A percentile compares a stretch with the other conserved stretches of the same genome.
Conservation (phyloP, 208 protist genomes). For the Leishmania braziliensis region DNA sequence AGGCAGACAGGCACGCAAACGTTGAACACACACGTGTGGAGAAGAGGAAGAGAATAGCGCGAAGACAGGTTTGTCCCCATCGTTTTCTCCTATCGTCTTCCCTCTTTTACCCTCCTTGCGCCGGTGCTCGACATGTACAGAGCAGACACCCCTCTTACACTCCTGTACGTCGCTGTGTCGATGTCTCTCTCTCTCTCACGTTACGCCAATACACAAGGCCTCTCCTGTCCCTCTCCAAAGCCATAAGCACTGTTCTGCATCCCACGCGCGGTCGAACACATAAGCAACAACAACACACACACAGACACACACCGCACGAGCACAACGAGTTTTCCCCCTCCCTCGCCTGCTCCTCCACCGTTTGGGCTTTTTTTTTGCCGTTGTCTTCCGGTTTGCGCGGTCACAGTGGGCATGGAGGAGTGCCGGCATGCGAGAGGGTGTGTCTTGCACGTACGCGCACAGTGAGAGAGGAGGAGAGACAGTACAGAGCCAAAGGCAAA, state of each 20-base stretch:
- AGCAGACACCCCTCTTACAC: background rate
- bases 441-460: background rate
- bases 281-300: background rate
- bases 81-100: conserved; percentile 8
- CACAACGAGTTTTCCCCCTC: background rate
- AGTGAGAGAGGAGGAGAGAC: conserved; percentile 1
- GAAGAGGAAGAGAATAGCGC: conserved; percentile 5
- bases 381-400: background rate
- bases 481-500: background rate
- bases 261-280: background rate
- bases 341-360: background rate
- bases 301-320: background rate
- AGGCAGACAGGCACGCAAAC: background rate
- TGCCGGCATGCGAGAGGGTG: background rate
- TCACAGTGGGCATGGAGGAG: background rate
- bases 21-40: background rate
- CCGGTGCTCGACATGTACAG: background rate
- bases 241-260: background rate
- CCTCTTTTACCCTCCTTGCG: background rate
- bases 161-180: background rate
- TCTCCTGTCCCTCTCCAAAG: background rate
- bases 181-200: background rate
- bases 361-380: background rate
- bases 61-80: conserved; percentile 29
- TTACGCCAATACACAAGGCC: background rate